Base-by-base conservation (phyloP, 2,329 filamentous ascomycete genomes). In the Acrocalymma vagum region DNA sequence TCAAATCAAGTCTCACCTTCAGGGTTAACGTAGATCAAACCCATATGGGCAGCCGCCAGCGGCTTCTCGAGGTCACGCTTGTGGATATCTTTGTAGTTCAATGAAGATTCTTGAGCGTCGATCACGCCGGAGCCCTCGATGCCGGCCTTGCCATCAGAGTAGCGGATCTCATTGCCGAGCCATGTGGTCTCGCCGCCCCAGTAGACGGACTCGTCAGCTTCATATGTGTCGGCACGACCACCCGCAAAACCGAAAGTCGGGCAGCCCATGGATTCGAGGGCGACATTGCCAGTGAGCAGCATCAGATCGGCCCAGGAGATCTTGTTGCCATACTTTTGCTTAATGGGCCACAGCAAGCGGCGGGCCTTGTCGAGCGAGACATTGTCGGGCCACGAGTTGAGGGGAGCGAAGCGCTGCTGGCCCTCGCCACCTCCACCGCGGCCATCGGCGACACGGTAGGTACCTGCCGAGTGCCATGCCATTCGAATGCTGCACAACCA, bases 371-470 rank as follows among this genome's bases (percentile, higher is more conserved):
- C 87, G 38, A 91, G 80, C 58, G 78, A 84, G 62, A 83, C 85
- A 55, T 91, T 91, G 73, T 91, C 87, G 27, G 87, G 87, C 87
- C 87, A 91, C 76, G 83, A 84, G 80, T 90, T 90, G 65, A 91
- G 82, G 5, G 88, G 88, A 37, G 87, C 87, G 59, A 91, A 91
- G 26, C 88, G 83, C 73, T 91, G 87, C 72, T 90, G 87, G 42
- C 86, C 87, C 60, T 83, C 76, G 38, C 86, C 87, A 60, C 83
- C 85, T 45, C 88, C 88, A 40, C 88, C 88, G 47, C 88, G 86
- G 24, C 87, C 87, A 55, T 91, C 87, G 36, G 77, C 78, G 63
- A 87, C 82, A 60, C 88, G 86, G 74, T 91, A 90, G 34, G 87
- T 92, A 46, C 88, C 88, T 17, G 88, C 82, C 53, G 84, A 84